A percentile compares a stretch with the other conserved stretches of the same genome.
phyloP scores from a whole-genome alignment of 2,329 filamentous ascomycete genomes.

The Penicillium italicum region DNA sequence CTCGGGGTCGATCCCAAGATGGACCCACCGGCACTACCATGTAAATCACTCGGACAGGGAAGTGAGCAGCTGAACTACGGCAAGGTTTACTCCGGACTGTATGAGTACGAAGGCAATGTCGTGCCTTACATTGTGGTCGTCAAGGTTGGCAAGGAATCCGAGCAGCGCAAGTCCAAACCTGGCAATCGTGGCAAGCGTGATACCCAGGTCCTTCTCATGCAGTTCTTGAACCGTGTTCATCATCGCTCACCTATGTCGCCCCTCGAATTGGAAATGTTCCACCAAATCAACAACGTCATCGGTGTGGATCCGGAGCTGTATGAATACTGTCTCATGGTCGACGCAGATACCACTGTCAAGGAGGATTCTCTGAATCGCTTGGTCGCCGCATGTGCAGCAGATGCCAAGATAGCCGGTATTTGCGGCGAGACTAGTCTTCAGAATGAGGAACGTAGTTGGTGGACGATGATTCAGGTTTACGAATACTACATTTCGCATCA shows the following conservation, averaged over 20 bases:
- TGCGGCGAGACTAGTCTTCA: conserved; percentile 95
- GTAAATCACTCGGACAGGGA: conserved; percentile 86
- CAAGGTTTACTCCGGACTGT: conserved; percentile 96
- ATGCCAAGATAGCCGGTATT: conserved; percentile 94
- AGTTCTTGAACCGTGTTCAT: conserved; percentile 96
- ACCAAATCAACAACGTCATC: conserved; percentile 99
- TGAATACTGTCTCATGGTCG: conserved; percentile 95
- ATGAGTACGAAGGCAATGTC: conserved; percentile 96
- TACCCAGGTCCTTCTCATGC: conserved; percentile 92
- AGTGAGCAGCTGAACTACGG: conserved; percentile 95
- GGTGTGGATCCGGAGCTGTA: conserved; percentile 96
- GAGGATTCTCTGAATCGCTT: conserved; percentile 91
- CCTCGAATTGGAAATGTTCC: conserved; percentile 95
- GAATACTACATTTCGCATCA: conserved; percentile 99
- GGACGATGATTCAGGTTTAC: conserved; percentile 99
- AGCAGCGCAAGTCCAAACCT: conserved; percentile 84
- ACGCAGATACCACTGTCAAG: conserved; percentile 90
- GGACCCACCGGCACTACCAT: conserved; percentile 87
- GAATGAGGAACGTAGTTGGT: conserved; percentile 93
- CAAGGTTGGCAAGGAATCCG: conserved; percentile 95
- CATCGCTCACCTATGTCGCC: conserved; percentile 92
- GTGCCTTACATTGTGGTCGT: conserved; percentile 95
- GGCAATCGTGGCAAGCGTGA: conserved; percentile 98
- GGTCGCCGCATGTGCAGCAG: conserved; percentile 86
- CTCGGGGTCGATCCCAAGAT: conserved; percentile 95